phyloP scores from a whole-genome alignment of 495 filamentous ascomycete genomes.

The Hyaloscypha variabilis region DNA sequence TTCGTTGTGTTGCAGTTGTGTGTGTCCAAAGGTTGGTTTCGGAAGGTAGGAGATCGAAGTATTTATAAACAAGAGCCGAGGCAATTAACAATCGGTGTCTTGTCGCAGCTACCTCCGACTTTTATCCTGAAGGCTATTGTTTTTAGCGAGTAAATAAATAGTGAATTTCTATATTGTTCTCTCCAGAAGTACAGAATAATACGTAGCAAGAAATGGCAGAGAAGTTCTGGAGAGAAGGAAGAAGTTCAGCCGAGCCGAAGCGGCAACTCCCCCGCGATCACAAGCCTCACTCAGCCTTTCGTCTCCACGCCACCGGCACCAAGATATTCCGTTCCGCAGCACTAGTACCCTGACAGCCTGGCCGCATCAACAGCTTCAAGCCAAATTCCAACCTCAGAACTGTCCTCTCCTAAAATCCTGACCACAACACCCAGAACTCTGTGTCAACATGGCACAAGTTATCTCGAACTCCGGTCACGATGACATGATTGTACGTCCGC shows the following conservation, averaged over 20 bases:
- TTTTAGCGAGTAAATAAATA: background rate
- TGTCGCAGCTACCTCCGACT: background rate
- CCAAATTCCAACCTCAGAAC: background rate
- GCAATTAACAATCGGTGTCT: background rate
- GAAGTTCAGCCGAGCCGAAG: background rate
- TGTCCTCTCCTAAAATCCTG: constrained; percentile 14
- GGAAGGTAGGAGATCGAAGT: background rate
- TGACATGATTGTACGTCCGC: constrained; percentile 94
- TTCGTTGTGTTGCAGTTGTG: background rate
- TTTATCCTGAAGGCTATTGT: constrained; percentile 19
- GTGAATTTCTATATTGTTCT: background rate
- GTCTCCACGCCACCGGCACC: background rate
- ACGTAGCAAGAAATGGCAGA: no score
- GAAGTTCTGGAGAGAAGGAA: no score
- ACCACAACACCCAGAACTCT: constrained; percentile 16
- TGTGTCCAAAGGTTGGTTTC: background rate
- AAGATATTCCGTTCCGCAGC: background rate
- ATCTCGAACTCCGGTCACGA: constrained; percentile 93
- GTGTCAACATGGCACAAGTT: constrained; percentile 68
- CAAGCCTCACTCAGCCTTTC: constrained; percentile 1
- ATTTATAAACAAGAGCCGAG: constrained; percentile 20
- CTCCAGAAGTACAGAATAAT: no score
- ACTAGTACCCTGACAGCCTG: constrained; percentile 17
- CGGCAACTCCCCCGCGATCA: constrained; percentile 11
- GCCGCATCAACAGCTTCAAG: constrained; percentile 14